Evolutionary conservation across 1,284 basidiomycete genomes (phyloP), one percentile per base, ranked within the genome.

Genomic region (Meripilus lineatus): DNA sequence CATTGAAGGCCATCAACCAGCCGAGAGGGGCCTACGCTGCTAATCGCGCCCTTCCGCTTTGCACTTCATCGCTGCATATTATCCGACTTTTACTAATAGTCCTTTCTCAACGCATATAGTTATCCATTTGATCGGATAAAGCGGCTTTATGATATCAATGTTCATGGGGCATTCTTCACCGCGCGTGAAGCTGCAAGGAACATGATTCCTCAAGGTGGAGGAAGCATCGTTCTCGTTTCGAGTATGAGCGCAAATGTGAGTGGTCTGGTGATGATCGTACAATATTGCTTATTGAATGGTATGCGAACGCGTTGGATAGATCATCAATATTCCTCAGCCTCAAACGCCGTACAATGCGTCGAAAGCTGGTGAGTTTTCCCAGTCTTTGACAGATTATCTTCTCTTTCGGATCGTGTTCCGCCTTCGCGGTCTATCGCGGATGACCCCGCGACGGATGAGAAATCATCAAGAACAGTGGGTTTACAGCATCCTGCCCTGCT

Each of bases 311-410:
- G 14, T 23, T 44, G 17, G 40, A 5, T 58, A 92, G 89, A 81
- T 93, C 50, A 75, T 93, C 62, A 93, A 93, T 66, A 77, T 88
- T 46, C 91, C 91, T 30, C 73, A 96, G 78, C 81, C 79, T 30
- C 94, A 98, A 75, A 89, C 90, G 1, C 93, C 94, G 0, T 98
- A 98, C 69, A 98, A 97, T 65, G 87, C 90, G n/a, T 93, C 92
- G 35, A 94, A 89, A 70, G 86, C 86, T 37, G 85, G 84, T 83
- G 53, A 50, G 59, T 57, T 17, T 32, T 18, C 23, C 24, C 8
- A 20, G 32, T 43, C 33, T 28, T 5, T 21, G 6, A 32, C 28
- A 5, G 7, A 15, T 32, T 32, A 8, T 14, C 11, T 13, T 14
- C 34, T 42, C 33, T 6, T 35, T 17, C 15, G n/a, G n/a, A 7